phyloP scores from a whole-genome alignment of 768 basidiomycete species.

The Podaxis carcinomalis region DNA sequence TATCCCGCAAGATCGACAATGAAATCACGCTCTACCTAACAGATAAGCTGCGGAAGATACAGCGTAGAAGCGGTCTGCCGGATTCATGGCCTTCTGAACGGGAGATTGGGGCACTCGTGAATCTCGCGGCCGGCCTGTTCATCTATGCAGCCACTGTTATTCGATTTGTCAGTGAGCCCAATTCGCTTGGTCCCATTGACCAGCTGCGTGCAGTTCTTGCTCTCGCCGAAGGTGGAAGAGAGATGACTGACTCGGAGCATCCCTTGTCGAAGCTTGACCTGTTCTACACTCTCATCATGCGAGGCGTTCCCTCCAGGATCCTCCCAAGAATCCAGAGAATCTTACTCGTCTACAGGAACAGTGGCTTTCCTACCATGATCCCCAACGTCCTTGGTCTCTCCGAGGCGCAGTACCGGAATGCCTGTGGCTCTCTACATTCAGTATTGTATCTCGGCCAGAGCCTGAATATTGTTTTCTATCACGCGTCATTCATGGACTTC shows the following conservation, averaged over 20 bases:
- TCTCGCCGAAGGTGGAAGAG: background rate
- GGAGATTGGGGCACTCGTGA: background rate
- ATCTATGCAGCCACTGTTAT: constrained; percentile 3
- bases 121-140: background rate
- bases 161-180: constrained; percentile 4
- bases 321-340: background rate
- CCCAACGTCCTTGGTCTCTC: too few relatives aligned
- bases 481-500: too few relatives aligned
- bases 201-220: background rate
- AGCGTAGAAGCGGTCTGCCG: background rate
- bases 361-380: too few relatives aligned
- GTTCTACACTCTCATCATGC: background rate
- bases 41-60: constrained; percentile 1
- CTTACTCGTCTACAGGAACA: background rate
- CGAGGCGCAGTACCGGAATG: too few relatives aligned
- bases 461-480: too few relatives aligned
- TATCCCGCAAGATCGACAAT: constrained; percentile 4
- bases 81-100: constrained; percentile 8
- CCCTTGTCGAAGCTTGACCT: background rate
- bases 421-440: too few relatives aligned
- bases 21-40: constrained; percentile 9
- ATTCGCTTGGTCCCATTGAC: background rate
- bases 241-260: background rate
- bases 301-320: background rate
- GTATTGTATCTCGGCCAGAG: too few relatives aligned